Evolutionary conservation across 2,329 filamentous ascomycete species (phyloP), one percentile per base, ranked within the genome.

Genomic region (Ploettnerulaceae sp.): DNA sequence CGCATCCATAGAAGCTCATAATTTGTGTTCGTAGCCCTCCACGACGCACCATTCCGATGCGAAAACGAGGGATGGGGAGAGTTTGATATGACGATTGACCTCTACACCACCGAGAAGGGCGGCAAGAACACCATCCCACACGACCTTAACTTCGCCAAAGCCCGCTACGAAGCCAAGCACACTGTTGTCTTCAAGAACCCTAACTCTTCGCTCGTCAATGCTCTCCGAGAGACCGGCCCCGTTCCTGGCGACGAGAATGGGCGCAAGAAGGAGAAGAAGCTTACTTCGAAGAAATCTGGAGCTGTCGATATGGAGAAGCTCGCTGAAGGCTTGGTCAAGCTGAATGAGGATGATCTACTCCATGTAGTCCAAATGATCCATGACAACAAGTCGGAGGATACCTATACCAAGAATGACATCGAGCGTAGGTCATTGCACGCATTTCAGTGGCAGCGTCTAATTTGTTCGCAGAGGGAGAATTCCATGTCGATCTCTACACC

Each of bases 401-500:
- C 91, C 1, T 97, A 95, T 70, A 95, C 91, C 39, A 90, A 95
- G 72, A 97, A 96, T 61, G 94, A 98, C 67, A 80, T 96, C 48
- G 93, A 98, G 62, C 86, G 89, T 95, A 71, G 71, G 84, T 77
- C 43, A 18, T 34, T n/a, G 33, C 47, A 21, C 36, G 8, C 22
- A 12, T 21, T 32, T 14, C 7, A 29, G 5, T 37, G 22, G 3
- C 2, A n/a, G 14, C 14, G n/a, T 21, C 49, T 56, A 41, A 57
- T 26, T 21, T 20, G n/a, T 26, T 11, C 25, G 33, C 43, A 87
- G 89, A 90, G 63, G 93, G 93, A 62, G 93, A 98, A 70, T 98
- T 98, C 71, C 93, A 95, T 51, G 91, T 98, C 58, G 93, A 98
- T 64, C 77, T 98, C 48, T 97, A 95, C 71, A 97, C 93, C n/a